These are phyloP conservation scores for Globisporangium takayamanum DNA, from an alignment of 352 stramenopile genomes.

Conservation along the genomic window DNA sequence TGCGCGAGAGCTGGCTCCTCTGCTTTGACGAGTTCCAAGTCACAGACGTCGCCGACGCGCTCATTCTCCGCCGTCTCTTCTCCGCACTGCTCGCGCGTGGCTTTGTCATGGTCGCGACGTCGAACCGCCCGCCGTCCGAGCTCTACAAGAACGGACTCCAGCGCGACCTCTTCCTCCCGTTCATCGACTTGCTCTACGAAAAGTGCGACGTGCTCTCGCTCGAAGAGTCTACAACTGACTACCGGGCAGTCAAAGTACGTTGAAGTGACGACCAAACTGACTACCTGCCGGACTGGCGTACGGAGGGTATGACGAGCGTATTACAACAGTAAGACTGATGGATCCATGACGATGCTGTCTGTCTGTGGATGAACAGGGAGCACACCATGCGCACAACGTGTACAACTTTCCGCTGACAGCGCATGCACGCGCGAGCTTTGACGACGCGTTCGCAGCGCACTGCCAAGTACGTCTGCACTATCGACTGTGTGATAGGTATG, in stretches of 20 bases:
- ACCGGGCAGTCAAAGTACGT: conserved; percentile 61
- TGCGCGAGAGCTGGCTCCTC: conserved; percentile 86
- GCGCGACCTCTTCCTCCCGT: conserved; percentile 93
- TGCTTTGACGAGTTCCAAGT: conserved; percentile 99
- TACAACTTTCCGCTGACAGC: conserved; percentile 55
- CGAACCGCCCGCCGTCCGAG: conserved; percentile 90
- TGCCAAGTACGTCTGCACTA: conserved; percentile 25
- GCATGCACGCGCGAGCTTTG: conserved; percentile 45
- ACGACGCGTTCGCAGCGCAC: conserved; percentile 58
- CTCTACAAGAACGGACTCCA: conserved; percentile 97
- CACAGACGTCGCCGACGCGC: conserved; percentile 95
- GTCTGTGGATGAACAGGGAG: conserved; percentile 15
- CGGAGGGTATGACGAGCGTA: neutral
- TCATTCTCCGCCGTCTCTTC: conserved; percentile 94
- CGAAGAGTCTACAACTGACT: conserved; percentile 75
- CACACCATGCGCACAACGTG: conserved; percentile 55
- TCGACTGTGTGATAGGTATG: neutral
- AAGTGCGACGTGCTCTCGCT: conserved; percentile 84
- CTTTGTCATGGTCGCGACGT: conserved; percentile 95
- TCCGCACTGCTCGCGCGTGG: conserved; percentile 83
- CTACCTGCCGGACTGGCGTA: neutral
- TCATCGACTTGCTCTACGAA: conserved; percentile 90
- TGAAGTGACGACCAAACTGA: neutral
- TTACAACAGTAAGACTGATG: neutral
- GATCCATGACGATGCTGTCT: neutral